A percentile compares a stretch with the other conserved stretches of the same genome.
Evolutionary conservation across 345 rosid species (phyloP).

Genomic region (Corymbia maculata): DNA sequence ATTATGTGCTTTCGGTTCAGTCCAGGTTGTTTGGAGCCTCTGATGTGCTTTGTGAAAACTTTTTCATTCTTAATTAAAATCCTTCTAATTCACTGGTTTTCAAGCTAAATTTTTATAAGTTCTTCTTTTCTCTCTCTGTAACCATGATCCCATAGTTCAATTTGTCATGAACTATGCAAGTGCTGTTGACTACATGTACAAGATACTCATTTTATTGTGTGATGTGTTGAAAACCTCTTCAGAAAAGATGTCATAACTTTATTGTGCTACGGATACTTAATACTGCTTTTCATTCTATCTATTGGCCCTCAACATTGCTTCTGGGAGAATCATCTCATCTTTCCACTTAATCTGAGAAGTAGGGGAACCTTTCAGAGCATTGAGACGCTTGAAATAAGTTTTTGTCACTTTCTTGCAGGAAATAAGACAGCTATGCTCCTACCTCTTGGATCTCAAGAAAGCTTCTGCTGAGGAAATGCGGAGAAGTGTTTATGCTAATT

Average conservation of each 20-base stretch:
- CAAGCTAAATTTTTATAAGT: not conserved
- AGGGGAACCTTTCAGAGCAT: not conserved
- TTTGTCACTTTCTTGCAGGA: conserved; percentile 38
- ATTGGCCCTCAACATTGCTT: not conserved
- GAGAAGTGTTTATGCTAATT: conserved; percentile 93
- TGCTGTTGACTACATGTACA: not conserved
- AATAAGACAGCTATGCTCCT: conserved; percentile 67
- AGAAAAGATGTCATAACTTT: not conserved
- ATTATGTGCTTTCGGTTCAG: not conserved
- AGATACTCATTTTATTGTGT: not conserved
- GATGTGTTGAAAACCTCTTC: not conserved
- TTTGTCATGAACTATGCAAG: not conserved
- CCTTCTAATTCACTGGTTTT: not conserved
- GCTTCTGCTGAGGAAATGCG: conserved; percentile 99
- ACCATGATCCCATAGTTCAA: not conserved
- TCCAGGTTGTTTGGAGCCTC: not conserved
- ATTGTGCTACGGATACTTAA: not conserved
- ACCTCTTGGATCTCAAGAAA: conserved; percentile 88
- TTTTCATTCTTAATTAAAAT: not conserved
- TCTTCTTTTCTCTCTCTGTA: not conserved
- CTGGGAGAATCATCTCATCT: not conserved
- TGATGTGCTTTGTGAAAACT: not conserved
- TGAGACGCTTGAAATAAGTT: not conserved
- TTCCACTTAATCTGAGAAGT: not conserved
- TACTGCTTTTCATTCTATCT: not conserved